These are phyloP conservation scores for Coniochaeta prunicola DNA, from an alignment of 2,329 filamentous ascomycete species.

Conservation along the genomic window DNA sequence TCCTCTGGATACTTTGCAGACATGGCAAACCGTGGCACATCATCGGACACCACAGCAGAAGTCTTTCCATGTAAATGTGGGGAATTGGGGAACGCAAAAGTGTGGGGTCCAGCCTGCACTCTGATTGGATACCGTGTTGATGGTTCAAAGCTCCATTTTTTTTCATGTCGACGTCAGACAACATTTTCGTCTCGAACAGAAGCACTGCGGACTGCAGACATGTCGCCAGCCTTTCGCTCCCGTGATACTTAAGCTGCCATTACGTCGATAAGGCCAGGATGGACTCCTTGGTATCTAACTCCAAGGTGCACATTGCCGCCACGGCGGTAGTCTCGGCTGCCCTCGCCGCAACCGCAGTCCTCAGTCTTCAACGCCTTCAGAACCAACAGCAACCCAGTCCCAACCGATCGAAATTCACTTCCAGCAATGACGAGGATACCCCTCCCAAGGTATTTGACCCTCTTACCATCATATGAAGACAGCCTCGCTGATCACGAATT, in stretches of 20 bases:
- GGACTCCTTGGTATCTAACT: conserved; percentile 24
- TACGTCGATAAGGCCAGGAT: background rate
- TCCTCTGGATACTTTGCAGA: too few relatives aligned
- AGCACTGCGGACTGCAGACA: background rate
- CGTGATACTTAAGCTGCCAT: too few relatives aligned
- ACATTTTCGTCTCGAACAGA: background rate
- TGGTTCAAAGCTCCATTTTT: background rate
- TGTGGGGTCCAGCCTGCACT: background rate
- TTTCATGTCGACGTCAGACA: background rate
- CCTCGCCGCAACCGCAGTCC: conserved; percentile 50
- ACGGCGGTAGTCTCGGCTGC: conserved; percentile 62
- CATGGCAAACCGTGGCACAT: background rate
- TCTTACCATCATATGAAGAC: background rate
- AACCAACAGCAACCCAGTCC: conserved; percentile 46
- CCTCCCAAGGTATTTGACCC: background rate
- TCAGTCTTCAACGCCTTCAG: conserved; percentile 55
- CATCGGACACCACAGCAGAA: background rate
- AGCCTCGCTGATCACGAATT: background rate
- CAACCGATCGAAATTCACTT: conserved; percentile 45
- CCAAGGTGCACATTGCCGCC: conserved; percentile 56
- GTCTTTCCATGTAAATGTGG: too few relatives aligned
- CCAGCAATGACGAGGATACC: conserved; percentile 16
- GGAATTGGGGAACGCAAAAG: background rate
- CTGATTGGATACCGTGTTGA: background rate
- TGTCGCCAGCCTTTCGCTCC: background rate